Percentiles rank a stretch among this genome's conserved stretches.
Conservation (phyloP, 306 rosid genomes). For the Trichosanthes truncata region DNA sequence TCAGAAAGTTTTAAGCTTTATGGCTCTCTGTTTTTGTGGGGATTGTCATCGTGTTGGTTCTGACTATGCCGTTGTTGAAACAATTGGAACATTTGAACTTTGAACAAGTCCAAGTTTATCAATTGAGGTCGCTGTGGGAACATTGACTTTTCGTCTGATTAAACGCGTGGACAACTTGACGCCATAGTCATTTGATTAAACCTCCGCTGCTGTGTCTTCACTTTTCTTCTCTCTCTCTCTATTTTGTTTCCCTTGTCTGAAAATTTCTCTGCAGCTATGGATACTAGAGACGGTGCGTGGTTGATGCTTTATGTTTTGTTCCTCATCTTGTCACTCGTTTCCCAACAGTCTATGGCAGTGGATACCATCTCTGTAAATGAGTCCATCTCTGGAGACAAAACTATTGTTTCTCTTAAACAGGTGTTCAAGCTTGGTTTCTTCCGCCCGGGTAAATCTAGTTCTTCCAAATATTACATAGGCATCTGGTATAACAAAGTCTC, state of each 20-base stretch:
- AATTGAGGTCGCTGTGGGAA: background rate
- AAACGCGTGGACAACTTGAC: constrained; percentile 9
- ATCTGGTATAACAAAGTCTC: constrained; percentile 23
- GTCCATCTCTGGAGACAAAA: constrained; percentile 21
- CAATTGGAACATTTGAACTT: background rate
- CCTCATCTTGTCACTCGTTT: background rate
- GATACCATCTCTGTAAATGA: constrained; percentile 20
- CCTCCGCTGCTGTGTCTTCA: background rate
- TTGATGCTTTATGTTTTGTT: background rate
- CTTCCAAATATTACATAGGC: constrained; percentile 26
- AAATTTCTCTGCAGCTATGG: constrained; percentile 17
- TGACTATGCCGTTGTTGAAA: background rate
- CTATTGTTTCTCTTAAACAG: constrained; percentile 16
- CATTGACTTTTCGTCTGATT: constrained; percentile 2
- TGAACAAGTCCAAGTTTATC: background rate
- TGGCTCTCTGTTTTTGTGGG: background rate
- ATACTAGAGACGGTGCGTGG: background rate
- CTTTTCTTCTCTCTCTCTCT: background rate
- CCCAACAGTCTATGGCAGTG: constrained; percentile 15
- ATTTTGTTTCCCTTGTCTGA: background rate
- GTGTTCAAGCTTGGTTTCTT: constrained; percentile 28
- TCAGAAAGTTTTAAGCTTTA: background rate
- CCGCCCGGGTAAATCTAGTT: constrained; percentile 22
- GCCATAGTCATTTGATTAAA: background rate
- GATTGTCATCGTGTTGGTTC: background rate